Conservation (phyloP, 495 filamentous ascomycete species). For the Stereocaulon alpinum region DNA sequence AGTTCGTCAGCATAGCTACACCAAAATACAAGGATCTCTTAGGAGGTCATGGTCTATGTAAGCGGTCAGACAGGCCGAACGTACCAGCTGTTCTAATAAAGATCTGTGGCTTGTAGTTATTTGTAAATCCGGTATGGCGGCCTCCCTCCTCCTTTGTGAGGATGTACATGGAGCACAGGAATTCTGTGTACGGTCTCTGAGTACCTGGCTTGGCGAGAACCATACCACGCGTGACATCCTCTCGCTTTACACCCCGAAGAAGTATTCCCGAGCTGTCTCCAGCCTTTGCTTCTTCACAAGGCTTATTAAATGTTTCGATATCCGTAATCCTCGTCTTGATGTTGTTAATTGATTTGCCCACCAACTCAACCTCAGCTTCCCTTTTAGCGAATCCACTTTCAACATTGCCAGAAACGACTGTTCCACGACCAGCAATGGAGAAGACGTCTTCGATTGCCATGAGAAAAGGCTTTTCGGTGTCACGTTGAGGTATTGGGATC, state of each 20-base stretch:
- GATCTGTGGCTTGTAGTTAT: constrained; percentile 93
- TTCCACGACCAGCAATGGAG: constrained; percentile 95
- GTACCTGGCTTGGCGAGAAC: constrained; percentile 69
- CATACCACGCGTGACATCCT: constrained; percentile 92
- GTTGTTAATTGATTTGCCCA: constrained; percentile 60
- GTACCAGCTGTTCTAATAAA: constrained; percentile 82
- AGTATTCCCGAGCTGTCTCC: constrained; percentile 98
- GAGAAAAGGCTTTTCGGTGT: constrained; percentile 92
- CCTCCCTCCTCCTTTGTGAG: constrained; percentile 96
- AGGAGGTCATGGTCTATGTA: neutral
- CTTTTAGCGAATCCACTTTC: constrained; percentile 90
- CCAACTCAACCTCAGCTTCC: constrained; percentile 84
- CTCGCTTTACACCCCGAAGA: constrained; percentile 85
- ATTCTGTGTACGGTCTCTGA: constrained; percentile 73
- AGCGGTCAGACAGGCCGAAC: constrained; percentile 19
- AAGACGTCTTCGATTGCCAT: constrained; percentile 99
- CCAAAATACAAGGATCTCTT: neutral
- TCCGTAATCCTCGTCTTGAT: constrained; percentile 99
- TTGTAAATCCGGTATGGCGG: constrained; percentile 81
- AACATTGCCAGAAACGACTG: constrained; percentile 91
- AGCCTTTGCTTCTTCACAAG: constrained; percentile 82
- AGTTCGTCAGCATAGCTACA: neutral
- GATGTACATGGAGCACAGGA: constrained; percentile 92
- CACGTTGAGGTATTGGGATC: constrained; percentile 90
- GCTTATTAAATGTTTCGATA: constrained; percentile 99